Evolutionary conservation across 331 rosid species (phyloP), one percentile per base, ranked within the genome.

Genomic region (Quercus phellos): DNA sequence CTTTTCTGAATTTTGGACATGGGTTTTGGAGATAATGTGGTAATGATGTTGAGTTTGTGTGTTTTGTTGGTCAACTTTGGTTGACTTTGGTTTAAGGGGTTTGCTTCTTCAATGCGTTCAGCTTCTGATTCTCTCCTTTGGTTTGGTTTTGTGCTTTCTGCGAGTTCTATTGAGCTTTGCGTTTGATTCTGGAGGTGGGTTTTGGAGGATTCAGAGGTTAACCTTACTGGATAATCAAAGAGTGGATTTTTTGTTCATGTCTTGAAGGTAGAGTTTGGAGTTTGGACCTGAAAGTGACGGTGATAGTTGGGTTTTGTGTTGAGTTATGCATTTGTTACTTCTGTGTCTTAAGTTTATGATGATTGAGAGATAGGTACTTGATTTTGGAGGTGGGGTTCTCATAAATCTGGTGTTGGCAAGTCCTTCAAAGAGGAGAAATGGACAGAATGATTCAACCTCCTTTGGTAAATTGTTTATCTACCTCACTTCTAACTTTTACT

Each of bases 381-480:
- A 77, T 79, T 83, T 84, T 66, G 50, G 73, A 66, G 81, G 70
- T 78, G 71, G 61, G 68, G 54, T 66, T 70, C 78, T 82, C 67
- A 68, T 78, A 61, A 30, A 75, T 76, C 67, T 81, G 78, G 78
- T 79, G 29, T 72, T 80, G 74, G 78, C 79, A 78, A 84, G 59
- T 84, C 77, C 81, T 46, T 80, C 43, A 78, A 72, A 70, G 55
- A 38, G 46, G 86, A 73, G 74, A 77, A 70, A 94, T 92, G 99
- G 98, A 94, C 81, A 92, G 96, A 86, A 84, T 91, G 88, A 85
- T 94, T 79, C 99, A 94, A 77, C 98, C 99, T 75, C 99, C 99
- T 79, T 68, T 94, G 97, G 99, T 94, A 88, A 87, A 84, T 84
- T 76, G 8, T 58, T 85, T 67, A 55, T 34, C 51, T 5, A 2